A percentile compares a stretch with the other conserved stretches of the same genome.
Conservation (phyloP, 352 stramenopile genomes). For the Pythium pyrilobum region DNA sequence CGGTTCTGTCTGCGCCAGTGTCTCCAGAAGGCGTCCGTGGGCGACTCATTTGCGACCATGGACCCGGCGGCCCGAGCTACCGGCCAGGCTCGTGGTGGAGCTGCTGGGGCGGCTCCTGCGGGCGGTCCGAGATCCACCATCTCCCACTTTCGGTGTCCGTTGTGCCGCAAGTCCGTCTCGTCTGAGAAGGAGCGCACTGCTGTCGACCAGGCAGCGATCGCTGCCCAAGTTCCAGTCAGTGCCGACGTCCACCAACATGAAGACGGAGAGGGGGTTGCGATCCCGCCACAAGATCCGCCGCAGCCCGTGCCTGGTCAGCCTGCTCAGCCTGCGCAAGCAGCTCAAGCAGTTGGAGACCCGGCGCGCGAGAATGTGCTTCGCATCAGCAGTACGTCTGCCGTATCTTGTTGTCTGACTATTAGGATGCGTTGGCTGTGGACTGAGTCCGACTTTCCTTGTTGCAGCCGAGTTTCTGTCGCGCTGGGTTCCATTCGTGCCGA, state of each 20-base stretch:
- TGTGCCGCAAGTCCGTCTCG: slow-evolving; percentile 13
- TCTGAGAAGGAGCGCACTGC: slow-evolving; percentile 10
- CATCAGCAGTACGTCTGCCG: slow-evolving; percentile 63
- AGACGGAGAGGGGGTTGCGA: not conserved
- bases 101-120: not conserved
- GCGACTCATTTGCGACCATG: slow-evolving; percentile 37
- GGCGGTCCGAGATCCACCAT: slow-evolving; percentile 18
- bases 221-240: not conserved
- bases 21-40: slow-evolving; percentile 59
- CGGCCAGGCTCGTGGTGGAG: not conserved
- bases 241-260: not conserved
- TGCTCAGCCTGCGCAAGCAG: not conserved
- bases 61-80: slow-evolving; percentile 12
- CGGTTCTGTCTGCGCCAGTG: slow-evolving; percentile 71
- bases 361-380: slow-evolving; percentile 50
- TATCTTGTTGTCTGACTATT: not conserved
- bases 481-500: slow-evolving; percentile 59
- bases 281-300: not conserved
- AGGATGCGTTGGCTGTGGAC: not conserved
- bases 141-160: slow-evolving; percentile 9
- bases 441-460: slow-evolving; percentile 10
- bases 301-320: too few relatives aligned
- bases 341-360: not conserved
- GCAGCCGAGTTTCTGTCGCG: slow-evolving; percentile 63
- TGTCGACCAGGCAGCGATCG: slow-evolving; percentile 7